phyloP scores from a whole-genome alignment of 1,284 basidiomycete genomes.

The Boletus calvinii region DNA sequence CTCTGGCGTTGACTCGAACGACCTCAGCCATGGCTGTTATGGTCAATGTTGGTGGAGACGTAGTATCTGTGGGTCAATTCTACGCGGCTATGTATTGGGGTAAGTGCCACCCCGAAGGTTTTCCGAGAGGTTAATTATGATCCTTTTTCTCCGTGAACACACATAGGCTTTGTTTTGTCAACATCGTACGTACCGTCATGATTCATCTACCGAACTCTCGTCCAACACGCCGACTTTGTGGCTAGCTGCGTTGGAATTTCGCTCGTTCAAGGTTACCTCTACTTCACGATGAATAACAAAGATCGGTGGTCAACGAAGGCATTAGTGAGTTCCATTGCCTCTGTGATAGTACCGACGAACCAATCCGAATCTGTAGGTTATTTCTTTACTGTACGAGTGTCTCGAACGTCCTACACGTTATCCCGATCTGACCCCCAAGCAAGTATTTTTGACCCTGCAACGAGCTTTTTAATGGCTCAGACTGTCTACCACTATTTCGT shows the following conservation, averaged over 20 bases:
- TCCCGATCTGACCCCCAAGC: constrained; percentile 4
- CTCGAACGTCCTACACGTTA: neutral
- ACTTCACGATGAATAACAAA: constrained; percentile 19
- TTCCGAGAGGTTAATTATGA: neutral
- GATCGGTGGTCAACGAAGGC: constrained; percentile 19
- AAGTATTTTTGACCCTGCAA: constrained; percentile 21
- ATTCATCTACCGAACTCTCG: neutral
- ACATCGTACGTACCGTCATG: constrained; percentile 18
- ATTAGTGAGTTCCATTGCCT: constrained; percentile 11
- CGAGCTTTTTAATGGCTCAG: constrained; percentile 21
- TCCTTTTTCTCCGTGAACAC: neutral
- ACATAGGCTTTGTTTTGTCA: constrained; percentile 20
- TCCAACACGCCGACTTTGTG: neutral
- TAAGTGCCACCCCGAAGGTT: constrained; percentile 2
- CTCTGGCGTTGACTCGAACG: neutral
- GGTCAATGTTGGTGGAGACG: constrained; percentile 6
- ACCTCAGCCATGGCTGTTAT: constrained; percentile 8
- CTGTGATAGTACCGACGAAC: too few relatives aligned
- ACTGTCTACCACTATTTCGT: constrained; percentile 24
- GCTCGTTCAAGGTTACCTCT: constrained; percentile 25
- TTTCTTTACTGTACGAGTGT: constrained; percentile 17
- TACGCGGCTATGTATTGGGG: constrained; percentile 25
- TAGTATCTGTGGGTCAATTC: constrained; percentile 8
- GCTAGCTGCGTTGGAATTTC: constrained; percentile 23
- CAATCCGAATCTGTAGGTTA: constrained; percentile 8